A percentile compares a stretch with the other conserved stretches of the same genome.
Evolutionary conservation across 2,329 filamentous ascomycete genomes (phyloP).

Genomic region (Phialocephala subalpina): DNA sequence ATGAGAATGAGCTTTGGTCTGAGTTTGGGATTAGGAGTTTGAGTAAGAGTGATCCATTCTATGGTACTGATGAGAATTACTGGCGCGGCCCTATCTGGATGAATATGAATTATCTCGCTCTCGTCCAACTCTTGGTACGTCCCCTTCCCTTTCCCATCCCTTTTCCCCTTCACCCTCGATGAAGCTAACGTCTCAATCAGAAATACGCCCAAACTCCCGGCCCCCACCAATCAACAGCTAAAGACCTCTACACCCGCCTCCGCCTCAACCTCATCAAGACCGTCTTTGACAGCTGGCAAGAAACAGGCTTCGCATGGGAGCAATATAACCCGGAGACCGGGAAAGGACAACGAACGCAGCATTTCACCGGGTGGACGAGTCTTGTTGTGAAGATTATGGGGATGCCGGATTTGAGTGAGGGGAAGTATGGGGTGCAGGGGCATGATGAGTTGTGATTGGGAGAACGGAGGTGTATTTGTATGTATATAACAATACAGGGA

Average conservation of each 20-base stretch:
- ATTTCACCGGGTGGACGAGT: constrained; percentile 99
- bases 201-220: constrained; percentile 66
- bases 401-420: constrained; percentile 72
- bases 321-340: constrained; percentile 97
- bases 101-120: constrained; percentile 91
- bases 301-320: constrained; percentile 97
- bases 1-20: constrained; percentile 90
- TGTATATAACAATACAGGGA: constrained; percentile 17
- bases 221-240: constrained; percentile 73
- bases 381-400: constrained; percentile 97
- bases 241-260: constrained; percentile 77
- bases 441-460: constrained; percentile 38
- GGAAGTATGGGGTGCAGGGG: constrained; percentile 28
- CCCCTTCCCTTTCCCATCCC: constrained; percentile 3
- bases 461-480: not conserved
- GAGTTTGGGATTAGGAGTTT: constrained; percentile 87
- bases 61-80: constrained; percentile 94
- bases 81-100: constrained; percentile 97
- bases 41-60: constrained; percentile 82
- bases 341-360: constrained; percentile 91
- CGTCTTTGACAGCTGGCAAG: constrained; percentile 85
- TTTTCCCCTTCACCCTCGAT: not conserved
- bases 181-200: constrained; percentile 58
- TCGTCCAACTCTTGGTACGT: constrained; percentile 80
- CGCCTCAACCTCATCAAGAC: constrained; percentile 88